phyloP scores from a whole-genome alignment of 345 rosid genomes.

The Salix brachista region DNA sequence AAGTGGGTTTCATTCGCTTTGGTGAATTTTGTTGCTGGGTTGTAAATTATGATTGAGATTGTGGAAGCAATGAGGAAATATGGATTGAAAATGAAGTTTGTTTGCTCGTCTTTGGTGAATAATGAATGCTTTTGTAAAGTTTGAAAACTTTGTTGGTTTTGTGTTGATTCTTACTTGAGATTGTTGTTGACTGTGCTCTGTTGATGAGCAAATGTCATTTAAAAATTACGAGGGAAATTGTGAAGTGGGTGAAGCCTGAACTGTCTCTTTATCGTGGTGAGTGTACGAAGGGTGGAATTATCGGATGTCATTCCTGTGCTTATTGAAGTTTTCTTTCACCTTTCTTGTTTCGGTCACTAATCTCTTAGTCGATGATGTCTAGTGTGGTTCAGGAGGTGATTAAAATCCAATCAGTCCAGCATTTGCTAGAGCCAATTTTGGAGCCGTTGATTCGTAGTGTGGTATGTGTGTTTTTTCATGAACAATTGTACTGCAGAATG shows the following conservation, averaged over 20 bases:
- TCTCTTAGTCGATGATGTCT: conserved; percentile 24
- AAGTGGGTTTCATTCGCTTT: conserved; percentile 9
- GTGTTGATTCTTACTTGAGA: neutral
- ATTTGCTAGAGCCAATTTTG: conserved; percentile 73
- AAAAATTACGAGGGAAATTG: neutral
- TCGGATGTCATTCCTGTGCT: neutral
- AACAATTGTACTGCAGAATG: neutral
- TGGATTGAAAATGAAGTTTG: neutral
- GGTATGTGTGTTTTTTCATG: conserved; percentile 43
- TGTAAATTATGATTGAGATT: neutral
- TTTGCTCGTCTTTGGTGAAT: neutral
- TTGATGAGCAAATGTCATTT: neutral
- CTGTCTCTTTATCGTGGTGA: neutral
- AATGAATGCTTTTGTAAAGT: neutral
- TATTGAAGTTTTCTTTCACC: neutral
- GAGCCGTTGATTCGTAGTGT: conserved; percentile 95
- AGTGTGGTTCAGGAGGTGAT: conserved; percentile 95
- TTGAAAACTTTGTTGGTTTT: neutral
- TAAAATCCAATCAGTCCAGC: conserved; percentile 64
- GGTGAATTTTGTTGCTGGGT: neutral
- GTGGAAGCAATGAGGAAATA: neutral
- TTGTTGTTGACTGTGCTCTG: neutral
- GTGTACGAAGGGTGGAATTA: neutral
- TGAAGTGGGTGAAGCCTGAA: neutral
- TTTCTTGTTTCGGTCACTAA: conserved; percentile 12